phyloP scores from a whole-genome alignment of 2,329 filamentous ascomycete species.

The Plenodomus lindquistii region DNA sequence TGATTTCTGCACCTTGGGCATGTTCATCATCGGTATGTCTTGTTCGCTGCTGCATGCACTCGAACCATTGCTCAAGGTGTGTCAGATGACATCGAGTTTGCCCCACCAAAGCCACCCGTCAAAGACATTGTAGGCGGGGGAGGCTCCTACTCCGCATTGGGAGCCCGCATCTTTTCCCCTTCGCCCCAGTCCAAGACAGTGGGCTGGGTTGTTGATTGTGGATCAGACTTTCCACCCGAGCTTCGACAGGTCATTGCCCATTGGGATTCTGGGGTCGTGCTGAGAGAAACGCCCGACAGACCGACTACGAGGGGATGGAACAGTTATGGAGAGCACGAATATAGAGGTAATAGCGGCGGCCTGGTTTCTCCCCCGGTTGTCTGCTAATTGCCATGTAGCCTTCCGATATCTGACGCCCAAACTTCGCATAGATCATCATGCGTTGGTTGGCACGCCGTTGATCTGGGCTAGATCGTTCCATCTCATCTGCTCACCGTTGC shows the following conservation, averaged over 20 bases:
- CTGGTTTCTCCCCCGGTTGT: neutral
- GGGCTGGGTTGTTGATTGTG: slow-evolving; percentile 90
- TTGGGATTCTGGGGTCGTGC: slow-evolving; percentile 75
- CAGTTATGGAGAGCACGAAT: slow-evolving; percentile 73
- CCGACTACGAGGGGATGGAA: slow-evolving; percentile 93
- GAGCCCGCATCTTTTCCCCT: slow-evolving; percentile 85
- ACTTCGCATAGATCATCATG: slow-evolving; percentile 72
- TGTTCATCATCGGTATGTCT: slow-evolving; percentile 64
- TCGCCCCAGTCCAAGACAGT: slow-evolving; percentile 65
- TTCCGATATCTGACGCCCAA: slow-evolving; percentile 92
- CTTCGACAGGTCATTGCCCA: slow-evolving; percentile 66
- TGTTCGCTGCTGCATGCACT: slow-evolving; percentile 6
- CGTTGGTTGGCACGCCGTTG: slow-evolving; percentile 65
- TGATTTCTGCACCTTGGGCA: slow-evolving; percentile 64
- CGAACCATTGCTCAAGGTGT: slow-evolving; percentile 10
- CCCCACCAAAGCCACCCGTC: slow-evolving; percentile 68
- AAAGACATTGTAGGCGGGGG: slow-evolving; percentile 84
- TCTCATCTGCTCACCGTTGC: slow-evolving; percentile 77
- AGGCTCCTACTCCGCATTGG: slow-evolving; percentile 82
- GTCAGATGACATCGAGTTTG: slow-evolving; percentile 88
- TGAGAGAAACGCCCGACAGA: slow-evolving; percentile 67
- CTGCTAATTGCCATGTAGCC: slow-evolving; percentile 45
- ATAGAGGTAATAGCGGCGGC: slow-evolving; percentile 53
- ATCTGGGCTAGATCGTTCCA: slow-evolving; percentile 80
- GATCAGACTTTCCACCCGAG: slow-evolving; percentile 78